Conservation (phyloP, 176 grass and related monocot species). For the Triticum monococcum region DNA sequence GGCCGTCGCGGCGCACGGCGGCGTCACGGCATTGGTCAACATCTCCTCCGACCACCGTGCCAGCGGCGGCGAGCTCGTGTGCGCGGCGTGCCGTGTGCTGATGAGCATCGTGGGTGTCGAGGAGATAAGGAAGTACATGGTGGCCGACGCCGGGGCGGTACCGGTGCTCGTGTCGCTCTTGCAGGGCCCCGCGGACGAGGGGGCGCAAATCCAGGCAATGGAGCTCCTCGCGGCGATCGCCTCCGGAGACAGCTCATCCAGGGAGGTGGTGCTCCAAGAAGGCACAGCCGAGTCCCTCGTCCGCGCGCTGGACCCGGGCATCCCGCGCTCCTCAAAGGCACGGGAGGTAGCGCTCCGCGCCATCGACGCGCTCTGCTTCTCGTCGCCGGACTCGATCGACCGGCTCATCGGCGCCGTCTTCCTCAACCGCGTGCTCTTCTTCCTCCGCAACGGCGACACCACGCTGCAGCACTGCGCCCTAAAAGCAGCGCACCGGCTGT, state of each 20-base stretch:
- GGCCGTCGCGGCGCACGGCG: slow-evolving; percentile 87
- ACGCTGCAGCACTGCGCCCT: slow-evolving; percentile 60
- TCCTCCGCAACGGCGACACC: slow-evolving; percentile 50
- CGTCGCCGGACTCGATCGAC: slow-evolving; percentile 28
- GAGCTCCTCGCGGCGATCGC: slow-evolving; percentile 63
- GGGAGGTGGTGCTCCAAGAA: slow-evolving; percentile 25
- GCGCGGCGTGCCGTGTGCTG: slow-evolving; percentile 61
- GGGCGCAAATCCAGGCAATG: slow-evolving; percentile 55
- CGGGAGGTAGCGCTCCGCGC: slow-evolving; percentile 64
- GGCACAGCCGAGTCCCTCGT: slow-evolving; percentile 53
- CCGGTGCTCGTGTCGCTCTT: slow-evolving; percentile 55
- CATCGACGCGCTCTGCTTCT: slow-evolving; percentile 60
- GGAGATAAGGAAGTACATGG: slow-evolving; percentile 84
- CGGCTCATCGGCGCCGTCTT: slow-evolving; percentile 57
- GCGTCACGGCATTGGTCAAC: slow-evolving; percentile 63
- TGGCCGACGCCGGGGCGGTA: slow-evolving; percentile 53
- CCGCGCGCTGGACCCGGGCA: slow-evolving; percentile 43
- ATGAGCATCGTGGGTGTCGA: slow-evolving; percentile 67
- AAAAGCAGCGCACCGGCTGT: slow-evolving; percentile 55
- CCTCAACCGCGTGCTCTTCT: slow-evolving; percentile 56
- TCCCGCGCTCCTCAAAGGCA: slow-evolving; percentile 55
- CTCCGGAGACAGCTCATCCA: slow-evolving; percentile 23
- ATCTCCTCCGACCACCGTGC: slow-evolving; percentile 38
- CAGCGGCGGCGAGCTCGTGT: slow-evolving; percentile 43
- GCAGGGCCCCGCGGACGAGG: slow-evolving; percentile 42